Evolutionary conservation across 2,329 filamentous ascomycete genomes (phyloP).

Genomic region (Fusarium chaquense): DNA sequence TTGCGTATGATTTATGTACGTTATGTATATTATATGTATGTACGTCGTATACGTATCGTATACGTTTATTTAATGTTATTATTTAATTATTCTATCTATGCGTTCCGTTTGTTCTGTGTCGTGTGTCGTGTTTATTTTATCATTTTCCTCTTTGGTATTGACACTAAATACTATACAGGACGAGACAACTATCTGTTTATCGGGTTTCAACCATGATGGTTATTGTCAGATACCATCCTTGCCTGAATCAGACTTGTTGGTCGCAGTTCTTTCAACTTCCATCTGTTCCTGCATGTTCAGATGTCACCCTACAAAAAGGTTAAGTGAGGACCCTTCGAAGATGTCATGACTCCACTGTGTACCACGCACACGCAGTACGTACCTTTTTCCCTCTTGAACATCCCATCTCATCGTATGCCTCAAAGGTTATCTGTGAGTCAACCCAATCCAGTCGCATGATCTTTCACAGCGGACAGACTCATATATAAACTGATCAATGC

Average conservation of each 20-base stretch:
- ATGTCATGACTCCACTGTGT: conserved; percentile 40
- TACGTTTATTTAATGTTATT: conserved; percentile 40
- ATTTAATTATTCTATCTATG: conserved; percentile 36
- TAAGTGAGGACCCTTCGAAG: conserved; percentile 23
- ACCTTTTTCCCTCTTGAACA: conserved; percentile 28
- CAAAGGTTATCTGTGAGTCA: conserved; percentile 25
- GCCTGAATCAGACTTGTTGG: neutral
- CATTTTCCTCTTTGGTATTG: conserved; percentile 14
- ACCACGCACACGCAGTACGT: conserved; percentile 28
- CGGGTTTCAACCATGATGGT: neutral
- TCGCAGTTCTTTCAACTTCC: neutral
- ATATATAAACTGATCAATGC: conserved; percentile 43
- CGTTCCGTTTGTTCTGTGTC: conserved; percentile 25
- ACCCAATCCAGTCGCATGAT: conserved; percentile 26
- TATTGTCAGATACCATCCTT: neutral
- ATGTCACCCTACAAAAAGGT: conserved; percentile 18
- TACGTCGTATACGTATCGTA: conserved; percentile 37
- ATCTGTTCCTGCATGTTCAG: conserved; percentile 3
- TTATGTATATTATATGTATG: conserved; percentile 37
- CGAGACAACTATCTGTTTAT: neutral
- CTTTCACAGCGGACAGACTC: conserved; percentile 6
- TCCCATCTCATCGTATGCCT: conserved; percentile 32
- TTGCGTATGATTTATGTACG: conserved; percentile 45
- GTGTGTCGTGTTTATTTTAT: conserved; percentile 11
- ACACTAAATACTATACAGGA: no score